A percentile compares a stretch with the other conserved stretches of the same genome.
phyloP scores from a whole-genome alignment of 2,329 filamentous ascomycete genomes.

The Pestalotiopsis fici region DNA sequence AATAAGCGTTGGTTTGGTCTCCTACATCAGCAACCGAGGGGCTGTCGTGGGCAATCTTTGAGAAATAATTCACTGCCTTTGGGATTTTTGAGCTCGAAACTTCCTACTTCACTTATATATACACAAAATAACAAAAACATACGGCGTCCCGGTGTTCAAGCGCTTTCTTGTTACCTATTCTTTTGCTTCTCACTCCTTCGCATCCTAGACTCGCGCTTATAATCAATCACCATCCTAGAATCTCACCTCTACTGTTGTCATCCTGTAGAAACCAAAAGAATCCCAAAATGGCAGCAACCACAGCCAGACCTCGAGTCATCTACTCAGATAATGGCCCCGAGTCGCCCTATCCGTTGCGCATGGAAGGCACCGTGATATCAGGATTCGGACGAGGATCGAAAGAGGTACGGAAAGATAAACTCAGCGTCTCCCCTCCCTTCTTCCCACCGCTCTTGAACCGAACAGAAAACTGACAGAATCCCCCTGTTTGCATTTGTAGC shows the following conservation, averaged over 20 bases:
- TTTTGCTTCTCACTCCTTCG: not conserved
- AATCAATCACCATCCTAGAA: too few relatives aligned
- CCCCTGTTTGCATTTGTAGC: conserved; percentile 51
- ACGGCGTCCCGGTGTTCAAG: not conserved
- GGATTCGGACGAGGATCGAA: conserved; percentile 94
- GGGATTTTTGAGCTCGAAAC: too few relatives aligned
- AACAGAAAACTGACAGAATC: too few relatives aligned
- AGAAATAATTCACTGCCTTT: not conserved
- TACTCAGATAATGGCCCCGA: conserved; percentile 75
- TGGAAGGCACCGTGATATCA: conserved; percentile 85
- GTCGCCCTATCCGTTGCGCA: conserved; percentile 77
- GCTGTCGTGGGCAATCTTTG: not conserved
- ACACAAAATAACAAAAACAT: too few relatives aligned
- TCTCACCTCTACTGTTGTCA: too few relatives aligned
- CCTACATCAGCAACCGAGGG: not conserved
- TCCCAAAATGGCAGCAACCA: conserved; percentile 1
- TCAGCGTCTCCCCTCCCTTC: too few relatives aligned
- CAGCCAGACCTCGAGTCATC: conserved; percentile 44
- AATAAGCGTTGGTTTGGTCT: not conserved
- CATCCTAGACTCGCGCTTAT: not conserved
- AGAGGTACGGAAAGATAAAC: conserved; percentile 58
- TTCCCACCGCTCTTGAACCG: too few relatives aligned
- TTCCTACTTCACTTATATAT: too few relatives aligned
- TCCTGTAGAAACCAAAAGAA: too few relatives aligned
- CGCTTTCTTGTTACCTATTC: not conserved